A percentile compares a stretch with the other conserved stretches of the same genome.
phyloP scores from a whole-genome alignment of 1,139 yeast species.

The Sugiyamaella neomexicana region DNA sequence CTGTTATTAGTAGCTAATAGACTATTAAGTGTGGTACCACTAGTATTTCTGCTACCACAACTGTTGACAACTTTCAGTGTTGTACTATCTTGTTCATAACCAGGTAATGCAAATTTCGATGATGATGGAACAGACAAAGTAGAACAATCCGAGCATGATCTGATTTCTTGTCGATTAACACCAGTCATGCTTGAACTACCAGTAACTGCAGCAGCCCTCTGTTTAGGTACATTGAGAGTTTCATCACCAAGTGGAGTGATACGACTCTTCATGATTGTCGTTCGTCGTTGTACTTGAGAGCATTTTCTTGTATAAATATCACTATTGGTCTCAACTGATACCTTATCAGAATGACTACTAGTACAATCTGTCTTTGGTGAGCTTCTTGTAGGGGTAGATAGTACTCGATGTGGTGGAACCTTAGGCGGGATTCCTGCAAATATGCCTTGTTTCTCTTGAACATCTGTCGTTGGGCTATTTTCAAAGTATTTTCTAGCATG shows the following conservation, averaged over 20 bases:
- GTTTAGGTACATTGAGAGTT: not conserved
- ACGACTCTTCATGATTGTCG: not conserved
- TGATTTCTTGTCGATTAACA: not conserved
- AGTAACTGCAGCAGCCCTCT: not conserved
- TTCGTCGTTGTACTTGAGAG: constrained; percentile 26
- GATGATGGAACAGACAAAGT: constrained; percentile 10
- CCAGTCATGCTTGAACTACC: not conserved
- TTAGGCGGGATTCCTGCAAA: constrained; percentile 36
- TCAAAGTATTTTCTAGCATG: not conserved
- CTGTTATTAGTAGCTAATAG: not conserved
- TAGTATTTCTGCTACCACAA: constrained; percentile 18
- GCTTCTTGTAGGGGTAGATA: constrained; percentile 19
- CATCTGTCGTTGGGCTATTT: constrained; percentile 12
- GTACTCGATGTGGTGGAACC: constrained; percentile 32
- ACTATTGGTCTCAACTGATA: constrained; percentile 9
- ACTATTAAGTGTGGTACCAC: constrained; percentile 15
- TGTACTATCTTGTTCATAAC: constrained; percentile 30
- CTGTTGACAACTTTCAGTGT: constrained; percentile 32
- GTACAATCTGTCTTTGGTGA: constrained; percentile 11
- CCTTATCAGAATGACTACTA: constrained; percentile 2
- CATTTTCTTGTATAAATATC: constrained; percentile 34
- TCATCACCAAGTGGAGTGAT: not conserved
- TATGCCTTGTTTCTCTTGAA: constrained; percentile 16
- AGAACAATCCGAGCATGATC: constrained; percentile 1
- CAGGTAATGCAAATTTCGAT: constrained; percentile 32